These are phyloP conservation scores for Endogone sp. DNA, from an alignment of 192 early-diverging fungal species.

Conservation along the genomic window DNA sequence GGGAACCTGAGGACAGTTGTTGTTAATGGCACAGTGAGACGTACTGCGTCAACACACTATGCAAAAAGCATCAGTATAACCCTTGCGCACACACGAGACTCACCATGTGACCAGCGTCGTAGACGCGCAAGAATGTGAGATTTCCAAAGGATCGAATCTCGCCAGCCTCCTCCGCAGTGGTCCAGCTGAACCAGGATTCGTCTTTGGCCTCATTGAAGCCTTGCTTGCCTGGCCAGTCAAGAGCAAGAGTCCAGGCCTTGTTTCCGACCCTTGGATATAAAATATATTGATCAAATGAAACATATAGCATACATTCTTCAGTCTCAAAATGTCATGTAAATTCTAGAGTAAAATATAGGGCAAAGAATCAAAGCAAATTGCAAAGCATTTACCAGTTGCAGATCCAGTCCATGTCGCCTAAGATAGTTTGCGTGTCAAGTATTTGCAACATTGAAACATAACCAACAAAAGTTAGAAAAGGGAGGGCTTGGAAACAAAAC, in stretches of 20 bases:
- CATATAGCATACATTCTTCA: too few relatives aligned
- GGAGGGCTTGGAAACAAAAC: too few relatives aligned
- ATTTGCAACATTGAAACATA: constrained; percentile 5
- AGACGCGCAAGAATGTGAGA: constrained; percentile 82
- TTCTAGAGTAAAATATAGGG: neutral
- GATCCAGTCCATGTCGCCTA: constrained; percentile 33
- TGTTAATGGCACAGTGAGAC: neutral
- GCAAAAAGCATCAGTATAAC: neutral
- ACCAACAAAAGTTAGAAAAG: neutral
- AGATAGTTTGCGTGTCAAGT: neutral
- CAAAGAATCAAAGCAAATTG: too few relatives aligned
- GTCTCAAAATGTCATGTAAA: too few relatives aligned
- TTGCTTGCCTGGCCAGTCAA: constrained; percentile 77
- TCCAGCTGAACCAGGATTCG: constrained; percentile 46
- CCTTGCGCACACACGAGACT: constrained; percentile 14
- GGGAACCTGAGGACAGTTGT: constrained; percentile 66
- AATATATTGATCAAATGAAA: neutral
- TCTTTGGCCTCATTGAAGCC: constrained; percentile 67
- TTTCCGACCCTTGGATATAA: constrained; percentile 63
- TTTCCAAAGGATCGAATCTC: constrained; percentile 63
- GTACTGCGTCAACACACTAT: neutral
- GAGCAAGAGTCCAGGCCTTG: constrained; percentile 82
- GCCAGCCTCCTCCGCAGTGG: constrained; percentile 53
- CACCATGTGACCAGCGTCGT: constrained; percentile 89
- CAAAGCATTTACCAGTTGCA: constrained; percentile 33